phyloP scores from a whole-genome alignment of 2,329 filamentous ascomycete species.

The Fusarium virguliforme region DNA sequence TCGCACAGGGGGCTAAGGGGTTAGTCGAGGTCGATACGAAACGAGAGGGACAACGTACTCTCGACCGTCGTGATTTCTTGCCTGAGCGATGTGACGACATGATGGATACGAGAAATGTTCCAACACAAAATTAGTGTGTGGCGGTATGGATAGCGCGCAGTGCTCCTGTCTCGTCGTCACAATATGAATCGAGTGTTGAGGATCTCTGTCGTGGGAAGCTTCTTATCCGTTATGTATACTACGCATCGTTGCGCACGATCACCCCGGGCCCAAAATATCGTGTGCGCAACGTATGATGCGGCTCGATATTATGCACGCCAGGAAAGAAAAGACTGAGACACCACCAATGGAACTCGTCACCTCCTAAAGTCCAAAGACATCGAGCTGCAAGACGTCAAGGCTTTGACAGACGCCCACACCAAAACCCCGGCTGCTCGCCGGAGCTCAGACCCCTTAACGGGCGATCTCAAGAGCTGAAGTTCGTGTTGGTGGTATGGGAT shows the following conservation, averaged over 20 bases:
- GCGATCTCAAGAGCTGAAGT: slow-evolving; percentile 7
- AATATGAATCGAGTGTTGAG: background rate
- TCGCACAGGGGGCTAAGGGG: slow-evolving; percentile 67
- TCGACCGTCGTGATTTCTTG: slow-evolving; percentile 1
- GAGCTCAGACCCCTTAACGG: slow-evolving; percentile 9
- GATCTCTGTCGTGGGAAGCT: background rate
- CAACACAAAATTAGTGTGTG: background rate
- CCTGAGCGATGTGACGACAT: slow-evolving; percentile 8
- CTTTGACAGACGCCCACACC: background rate
- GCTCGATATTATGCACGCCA: slow-evolving; percentile 7
- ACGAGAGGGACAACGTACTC: background rate
- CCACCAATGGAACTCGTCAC: slow-evolving; percentile 1
- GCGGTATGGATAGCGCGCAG: background rate
- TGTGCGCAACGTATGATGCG: slow-evolving; percentile 14
- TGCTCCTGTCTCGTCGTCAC: background rate
- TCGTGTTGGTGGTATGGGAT: slow-evolving; percentile 9
- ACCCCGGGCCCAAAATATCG: background rate
- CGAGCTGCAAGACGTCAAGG: background rate
- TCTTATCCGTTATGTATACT: slow-evolving; percentile 13
- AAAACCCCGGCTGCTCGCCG: background rate
- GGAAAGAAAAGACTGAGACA: slow-evolving; percentile 13
- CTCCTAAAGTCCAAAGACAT: slow-evolving; percentile 8
- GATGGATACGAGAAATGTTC: background rate
- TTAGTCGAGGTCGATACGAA: background rate
- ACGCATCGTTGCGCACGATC: background rate